Base-by-base conservation (phyloP, 352 stramenopile species). In the Pythium coloratum region DNA sequence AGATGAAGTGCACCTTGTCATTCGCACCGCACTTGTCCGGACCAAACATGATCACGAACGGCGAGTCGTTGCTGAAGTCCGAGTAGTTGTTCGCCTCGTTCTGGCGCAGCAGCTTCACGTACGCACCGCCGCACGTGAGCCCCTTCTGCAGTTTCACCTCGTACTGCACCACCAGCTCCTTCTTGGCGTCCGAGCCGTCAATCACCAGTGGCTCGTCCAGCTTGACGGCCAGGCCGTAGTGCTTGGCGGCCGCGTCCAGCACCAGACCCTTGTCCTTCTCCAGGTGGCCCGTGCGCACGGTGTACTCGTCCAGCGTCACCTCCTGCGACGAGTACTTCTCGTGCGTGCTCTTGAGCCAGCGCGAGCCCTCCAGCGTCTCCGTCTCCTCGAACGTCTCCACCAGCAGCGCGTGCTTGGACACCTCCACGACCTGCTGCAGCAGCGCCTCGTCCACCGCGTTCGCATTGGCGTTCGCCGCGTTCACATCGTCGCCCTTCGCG, bases 31-130 rank as follows among this genome's bases (percentile, higher is more conserved):
- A 98, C 65, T 97, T 97, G 75, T 98, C 95, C 1, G 95, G 95
- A 0, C 95, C 95, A 76, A 98, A 98, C 95, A 98, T 98, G 76
- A 98, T 89, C 60, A 91, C 85, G 66, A 98, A 98, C 32, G 92
- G 94, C 53, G 91, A 94, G 33, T 79, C 66, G 70, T 97, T 86
- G 57, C 84, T 88, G 56, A 98, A 91, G 47, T 76, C 66, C n/a
- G 69, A 80, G 24, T 85, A 81, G 64, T 91, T 76, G 3, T 68
- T 64, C 8, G 76, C 53, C 6, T 76, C 62, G n/a, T 86, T 75
- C n/a, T 86, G 68, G 13, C 84, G 78, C 53, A 98, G 77, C 65
- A 98, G 72, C 86, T 98, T 98, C 20, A 98, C 70, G 71, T 98
- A 98, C 7, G 92, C 94, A 18, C 95, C 95, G 38, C 93, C 93